Evolutionary conservation across 2,329 filamentous ascomycete genomes (phyloP).

Genomic region (Spiromastix sp.): DNA sequence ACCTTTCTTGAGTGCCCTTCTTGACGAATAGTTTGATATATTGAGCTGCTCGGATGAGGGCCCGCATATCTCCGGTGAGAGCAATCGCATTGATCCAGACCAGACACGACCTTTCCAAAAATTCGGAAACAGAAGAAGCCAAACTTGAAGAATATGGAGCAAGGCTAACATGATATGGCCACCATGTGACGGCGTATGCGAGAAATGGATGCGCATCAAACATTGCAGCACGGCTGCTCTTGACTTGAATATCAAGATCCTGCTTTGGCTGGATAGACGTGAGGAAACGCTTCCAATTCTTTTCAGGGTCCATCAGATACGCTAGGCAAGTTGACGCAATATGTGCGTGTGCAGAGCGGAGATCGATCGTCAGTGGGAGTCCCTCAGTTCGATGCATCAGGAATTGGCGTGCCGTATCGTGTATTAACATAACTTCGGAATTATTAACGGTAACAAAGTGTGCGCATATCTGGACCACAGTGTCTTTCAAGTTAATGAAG

Average conservation of each 20-base stretch:
- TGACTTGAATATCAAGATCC: too few species aligned
- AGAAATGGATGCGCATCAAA: constrained; percentile 5
- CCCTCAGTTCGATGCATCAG: constrained; percentile 5
- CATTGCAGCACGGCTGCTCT: neutral
- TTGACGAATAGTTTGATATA: constrained; percentile 10
- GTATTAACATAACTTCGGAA: constrained; percentile 13
- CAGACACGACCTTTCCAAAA: constrained; percentile 15
- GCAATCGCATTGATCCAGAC: constrained; percentile 25
- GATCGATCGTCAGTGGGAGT: constrained; percentile 6
- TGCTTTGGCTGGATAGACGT: constrained; percentile 1
- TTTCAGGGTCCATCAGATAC: too few species aligned
- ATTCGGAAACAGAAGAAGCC: constrained; percentile 8
- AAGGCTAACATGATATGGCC: constrained; percentile 11
- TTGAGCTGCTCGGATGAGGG: constrained; percentile 18
- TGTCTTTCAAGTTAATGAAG: constrained; percentile 13
- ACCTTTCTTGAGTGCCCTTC: constrained; percentile 9
- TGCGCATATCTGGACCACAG: constrained; percentile 17
- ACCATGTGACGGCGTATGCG: constrained; percentile 10
- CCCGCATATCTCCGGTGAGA: constrained; percentile 12
- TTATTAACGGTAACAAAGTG: constrained; percentile 18
- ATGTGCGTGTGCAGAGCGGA: constrained; percentile 5
- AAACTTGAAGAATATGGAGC: neutral
- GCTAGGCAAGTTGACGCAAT: too few species aligned
- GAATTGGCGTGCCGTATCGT: constrained; percentile 19
- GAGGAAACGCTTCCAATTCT: constrained; percentile 17